phyloP scores from a whole-genome alignment of 2,329 filamentous ascomycete genomes.

The Myotisia sp. region DNA sequence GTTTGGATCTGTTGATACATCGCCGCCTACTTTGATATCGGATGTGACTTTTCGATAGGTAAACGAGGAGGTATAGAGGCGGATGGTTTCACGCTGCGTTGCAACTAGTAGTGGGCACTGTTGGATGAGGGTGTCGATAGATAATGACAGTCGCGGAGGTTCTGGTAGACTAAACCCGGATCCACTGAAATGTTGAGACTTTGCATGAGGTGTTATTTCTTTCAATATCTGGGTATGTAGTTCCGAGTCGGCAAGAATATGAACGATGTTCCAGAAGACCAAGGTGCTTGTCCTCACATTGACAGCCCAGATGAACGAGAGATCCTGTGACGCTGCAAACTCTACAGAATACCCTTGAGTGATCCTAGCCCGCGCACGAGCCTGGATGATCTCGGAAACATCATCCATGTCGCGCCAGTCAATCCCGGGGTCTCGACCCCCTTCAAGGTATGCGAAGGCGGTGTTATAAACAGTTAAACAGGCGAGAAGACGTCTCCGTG shows the following conservation, averaged over 20 bases:
- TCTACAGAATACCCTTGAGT: conserved; percentile 24
- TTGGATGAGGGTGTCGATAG: conserved; percentile 27
- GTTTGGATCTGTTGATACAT: conserved; percentile 19
- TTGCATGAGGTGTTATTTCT: conserved; percentile 33
- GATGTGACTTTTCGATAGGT: conserved; percentile 29
- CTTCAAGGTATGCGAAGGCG: conserved; percentile 30
- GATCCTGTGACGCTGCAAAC: conserved; percentile 29
- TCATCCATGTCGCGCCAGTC: conserved; percentile 37
- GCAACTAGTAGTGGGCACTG: conserved; percentile 35
- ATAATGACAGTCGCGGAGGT: conserved; percentile 29
- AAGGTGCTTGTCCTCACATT: conserved; percentile 40
- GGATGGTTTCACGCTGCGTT: conserved; percentile 34
- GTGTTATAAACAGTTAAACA: conserved; percentile 30
- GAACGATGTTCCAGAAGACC: conserved; percentile 39
- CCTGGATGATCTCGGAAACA: conserved; percentile 32
- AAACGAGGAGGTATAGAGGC: conserved; percentile 30
- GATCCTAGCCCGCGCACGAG: conserved; percentile 29
- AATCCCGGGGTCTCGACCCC: conserved; percentile 29
- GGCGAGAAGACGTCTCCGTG: conserved; percentile 29
- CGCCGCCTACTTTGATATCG: conserved; percentile 28
- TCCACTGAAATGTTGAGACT: conserved; percentile 23
- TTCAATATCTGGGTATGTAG: conserved; percentile 31
- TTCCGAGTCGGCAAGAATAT: conserved; percentile 29
- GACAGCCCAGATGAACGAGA: conserved; percentile 42
- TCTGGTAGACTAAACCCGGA: conserved; percentile 31